These are phyloP conservation scores for Kalmusia sp. DNA, from an alignment of 2,329 filamentous ascomycete genomes.

Conservation along the genomic window DNA sequence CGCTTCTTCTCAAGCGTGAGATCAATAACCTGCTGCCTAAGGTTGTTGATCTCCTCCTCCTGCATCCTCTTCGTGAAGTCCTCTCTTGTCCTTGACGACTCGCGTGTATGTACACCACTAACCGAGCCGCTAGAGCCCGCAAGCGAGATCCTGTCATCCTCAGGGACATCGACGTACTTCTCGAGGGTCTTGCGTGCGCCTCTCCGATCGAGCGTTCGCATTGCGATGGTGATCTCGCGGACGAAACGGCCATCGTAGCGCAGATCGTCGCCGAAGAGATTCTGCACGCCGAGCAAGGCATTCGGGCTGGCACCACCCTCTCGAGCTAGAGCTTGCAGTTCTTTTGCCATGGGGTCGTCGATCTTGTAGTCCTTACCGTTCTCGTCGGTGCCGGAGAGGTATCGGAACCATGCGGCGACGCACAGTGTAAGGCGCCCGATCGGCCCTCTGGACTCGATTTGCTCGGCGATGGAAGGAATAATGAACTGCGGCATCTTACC, in stretches of 20 bases:
- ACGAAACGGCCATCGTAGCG: constrained; percentile 35
- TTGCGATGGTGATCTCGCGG: constrained; percentile 28
- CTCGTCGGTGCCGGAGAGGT: constrained; percentile 32
- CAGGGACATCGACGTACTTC: constrained; percentile 5
- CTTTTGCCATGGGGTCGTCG: constrained; percentile 32
- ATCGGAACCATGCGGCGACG: constrained; percentile 37
- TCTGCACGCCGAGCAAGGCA: constrained; percentile 24
- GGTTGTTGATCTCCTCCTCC: constrained; percentile 5
- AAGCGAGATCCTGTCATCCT: constrained; percentile 4
- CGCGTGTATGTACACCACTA: neutral
- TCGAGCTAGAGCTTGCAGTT: constrained; percentile 30
- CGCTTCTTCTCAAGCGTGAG: constrained; percentile 7
- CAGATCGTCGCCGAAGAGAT: constrained; percentile 36
- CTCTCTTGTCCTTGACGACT: neutral
- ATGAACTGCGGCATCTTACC: constrained; percentile 41
- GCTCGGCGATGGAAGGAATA: constrained; percentile 37
- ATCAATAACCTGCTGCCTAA: constrained; percentile 7
- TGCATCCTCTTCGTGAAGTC: constrained; percentile 5
- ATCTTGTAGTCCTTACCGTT: constrained; percentile 30
- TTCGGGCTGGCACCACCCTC: constrained; percentile 22
- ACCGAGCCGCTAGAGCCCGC: neutral
- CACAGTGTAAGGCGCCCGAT: constrained; percentile 32
- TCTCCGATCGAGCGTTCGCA: constrained; percentile 13
- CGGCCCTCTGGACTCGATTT: constrained; percentile 31
- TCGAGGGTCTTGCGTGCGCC: constrained; percentile 7